Evolutionary conservation across 106 monocot genomes (phyloP).

Genomic region (Dendrobium chrysotoxum): DNA sequence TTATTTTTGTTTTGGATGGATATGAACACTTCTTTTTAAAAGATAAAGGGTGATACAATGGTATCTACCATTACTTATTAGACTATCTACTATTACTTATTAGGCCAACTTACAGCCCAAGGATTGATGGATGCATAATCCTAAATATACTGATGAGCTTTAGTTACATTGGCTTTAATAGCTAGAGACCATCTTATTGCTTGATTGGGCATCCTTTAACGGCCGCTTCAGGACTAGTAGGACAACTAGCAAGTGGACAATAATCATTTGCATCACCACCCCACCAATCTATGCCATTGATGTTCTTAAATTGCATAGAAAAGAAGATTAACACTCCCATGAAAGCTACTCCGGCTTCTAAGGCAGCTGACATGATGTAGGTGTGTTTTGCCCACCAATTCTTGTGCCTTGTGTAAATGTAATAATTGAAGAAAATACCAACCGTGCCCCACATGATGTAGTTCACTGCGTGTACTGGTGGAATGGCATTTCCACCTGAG

Average conservation of each 20-base stretch:
- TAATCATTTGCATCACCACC: slow-evolving; percentile 25
- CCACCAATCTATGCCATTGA: slow-evolving; percentile 51
- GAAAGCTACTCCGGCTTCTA: slow-evolving; percentile 82
- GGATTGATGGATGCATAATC: too few relatives aligned
- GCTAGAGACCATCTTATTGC: not conserved
- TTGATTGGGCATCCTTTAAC: slow-evolving; percentile 36
- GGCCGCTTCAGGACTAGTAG: slow-evolving; percentile 41
- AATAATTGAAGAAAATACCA: slow-evolving; percentile 63
- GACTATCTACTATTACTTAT: too few relatives aligned
- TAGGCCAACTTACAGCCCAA: too few relatives aligned
- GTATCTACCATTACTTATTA: too few relatives aligned
- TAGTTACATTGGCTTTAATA: not conserved
- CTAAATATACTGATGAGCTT: too few relatives aligned
- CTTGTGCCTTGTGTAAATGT: slow-evolving; percentile 42
- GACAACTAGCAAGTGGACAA: slow-evolving; percentile 61
- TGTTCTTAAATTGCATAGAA: slow-evolving; percentile 36
- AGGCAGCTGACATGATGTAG: slow-evolving; percentile 68
- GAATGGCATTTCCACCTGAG: slow-evolving; percentile 43
- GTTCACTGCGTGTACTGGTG: slow-evolving; percentile 62
- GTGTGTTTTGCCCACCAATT: slow-evolving; percentile 81
- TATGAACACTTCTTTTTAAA: too few relatives aligned
- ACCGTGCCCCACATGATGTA: slow-evolving; percentile 60
- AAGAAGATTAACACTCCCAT: slow-evolving; percentile 71
- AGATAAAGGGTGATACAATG: too few relatives aligned
- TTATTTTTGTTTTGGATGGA: too few relatives aligned